Conservation (phyloP, 768 basidiomycete genomes). For the Boletus pseudopeckii region DNA sequence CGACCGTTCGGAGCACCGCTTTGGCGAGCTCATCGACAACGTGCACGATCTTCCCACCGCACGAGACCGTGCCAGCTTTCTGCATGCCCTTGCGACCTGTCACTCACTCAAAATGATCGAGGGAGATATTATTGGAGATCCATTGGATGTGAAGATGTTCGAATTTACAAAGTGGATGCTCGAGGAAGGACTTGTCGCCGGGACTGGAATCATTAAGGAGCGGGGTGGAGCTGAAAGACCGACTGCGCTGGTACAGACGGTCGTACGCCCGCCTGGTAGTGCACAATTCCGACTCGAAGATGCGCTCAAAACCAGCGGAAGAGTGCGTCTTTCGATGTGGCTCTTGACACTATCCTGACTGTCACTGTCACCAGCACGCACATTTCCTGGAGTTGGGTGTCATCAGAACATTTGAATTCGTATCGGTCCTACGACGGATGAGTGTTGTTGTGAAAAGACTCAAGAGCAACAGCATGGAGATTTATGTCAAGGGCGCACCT, state of each 20-base stretch:
- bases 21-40: conserved; percentile 87
- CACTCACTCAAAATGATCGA: conserved; percentile 92
- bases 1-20: conserved; percentile 70
- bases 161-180: conserved; percentile 94
- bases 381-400: conserved; percentile 97
- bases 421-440: conserved; percentile 90
- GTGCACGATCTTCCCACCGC: conserved; percentile 78
- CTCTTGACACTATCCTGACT: background rate
- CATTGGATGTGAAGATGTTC: conserved; percentile 97
- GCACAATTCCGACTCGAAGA: conserved; percentile 89
- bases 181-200: conserved; percentile 81
- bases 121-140: conserved; percentile 88
- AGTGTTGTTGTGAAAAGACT: conserved; percentile 96
- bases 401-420: conserved; percentile 94
- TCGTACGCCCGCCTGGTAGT: conserved; percentile 94
- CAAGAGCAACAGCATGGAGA: conserved; percentile 92
- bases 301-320: conserved; percentile 79
- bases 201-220: conserved; percentile 67
- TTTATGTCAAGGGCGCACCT: conserved; percentile 99
- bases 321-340: conserved; percentile 44
- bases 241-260: conserved; percentile 89
- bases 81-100: conserved; percentile 93
- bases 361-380: conserved; percentile 60
- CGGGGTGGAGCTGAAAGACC: conserved; percentile 64
- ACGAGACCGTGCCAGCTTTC: conserved; percentile 72